These are phyloP conservation scores for Fusarium sp. DNA, from an alignment of 2,329 filamentous ascomycete species.

Conservation along the genomic window DNA sequence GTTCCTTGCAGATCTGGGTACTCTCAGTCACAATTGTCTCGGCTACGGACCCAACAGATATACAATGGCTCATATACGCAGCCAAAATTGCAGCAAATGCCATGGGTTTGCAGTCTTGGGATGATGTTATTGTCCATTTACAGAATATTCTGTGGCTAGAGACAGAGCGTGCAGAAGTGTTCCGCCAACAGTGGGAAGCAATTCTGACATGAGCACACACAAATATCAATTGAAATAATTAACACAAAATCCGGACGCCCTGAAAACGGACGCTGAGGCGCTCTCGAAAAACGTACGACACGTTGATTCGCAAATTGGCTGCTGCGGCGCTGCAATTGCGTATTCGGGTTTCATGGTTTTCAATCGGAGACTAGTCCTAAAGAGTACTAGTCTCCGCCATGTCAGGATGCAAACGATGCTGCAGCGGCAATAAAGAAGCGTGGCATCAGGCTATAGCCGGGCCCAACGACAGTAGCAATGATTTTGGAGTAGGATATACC, in stretches of 20 bases:
- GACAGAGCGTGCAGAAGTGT: conserved; percentile 13
- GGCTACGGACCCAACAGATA: conserved; percentile 40
- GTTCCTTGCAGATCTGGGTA: conserved; percentile 53
- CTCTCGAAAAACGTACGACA: neutral
- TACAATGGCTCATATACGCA: conserved; percentile 43
- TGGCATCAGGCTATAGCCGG: neutral
- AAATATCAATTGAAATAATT: neutral
- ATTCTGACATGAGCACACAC: conserved; percentile 12
- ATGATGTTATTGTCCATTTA: conserved; percentile 20
- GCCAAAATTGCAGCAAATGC: conserved; percentile 23
- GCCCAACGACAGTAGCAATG: neutral
- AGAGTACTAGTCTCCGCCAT: conserved; percentile 33
- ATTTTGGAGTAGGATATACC: too few relatives aligned
- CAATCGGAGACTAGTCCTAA: conserved; percentile 47
- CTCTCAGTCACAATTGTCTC: conserved; percentile 52
- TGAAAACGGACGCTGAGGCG: neutral
- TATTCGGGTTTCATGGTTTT: conserved; percentile 23
- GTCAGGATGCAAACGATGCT: neutral
- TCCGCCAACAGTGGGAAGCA: conserved; percentile 23
- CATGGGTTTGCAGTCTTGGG: conserved; percentile 23
- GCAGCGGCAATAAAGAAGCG: neutral
- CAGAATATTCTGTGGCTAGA: conserved; percentile 31
- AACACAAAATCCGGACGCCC: neutral
- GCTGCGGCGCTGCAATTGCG: neutral
- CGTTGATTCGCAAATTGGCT: neutral